phyloP scores from a whole-genome alignment of 495 filamentous ascomycete genomes.

The Penicillium simplicissimum region DNA sequence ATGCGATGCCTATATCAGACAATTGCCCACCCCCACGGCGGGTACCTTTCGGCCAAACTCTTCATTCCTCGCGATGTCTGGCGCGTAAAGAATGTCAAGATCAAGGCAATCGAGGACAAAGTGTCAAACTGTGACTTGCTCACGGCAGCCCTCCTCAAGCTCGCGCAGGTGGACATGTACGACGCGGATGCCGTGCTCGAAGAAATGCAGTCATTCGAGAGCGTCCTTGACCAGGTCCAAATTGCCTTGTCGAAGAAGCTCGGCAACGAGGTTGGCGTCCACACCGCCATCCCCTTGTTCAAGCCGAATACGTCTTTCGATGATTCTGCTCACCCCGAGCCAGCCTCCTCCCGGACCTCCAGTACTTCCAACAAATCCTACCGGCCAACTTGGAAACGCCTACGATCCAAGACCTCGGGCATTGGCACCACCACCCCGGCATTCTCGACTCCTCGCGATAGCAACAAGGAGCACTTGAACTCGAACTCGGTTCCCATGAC shows the following conservation, averaged over 20 bases:
- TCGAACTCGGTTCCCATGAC: slow-evolving; percentile 86
- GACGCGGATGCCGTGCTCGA: slow-evolving; percentile 90
- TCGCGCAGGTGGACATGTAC: slow-evolving; percentile 78
- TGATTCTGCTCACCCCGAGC: slow-evolving; percentile 41
- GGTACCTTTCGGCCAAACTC: slow-evolving; percentile 85
- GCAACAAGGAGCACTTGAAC: slow-evolving; percentile 57
- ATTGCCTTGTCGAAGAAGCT: slow-evolving; percentile 74
- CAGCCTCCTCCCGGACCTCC: slow-evolving; percentile 50
- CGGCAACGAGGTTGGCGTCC: slow-evolving; percentile 85
- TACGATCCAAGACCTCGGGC: slow-evolving; percentile 82
- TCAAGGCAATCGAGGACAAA: slow-evolving; percentile 90
- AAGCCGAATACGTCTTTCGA: slow-evolving; percentile 56
- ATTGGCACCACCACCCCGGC: slow-evolving; percentile 45
- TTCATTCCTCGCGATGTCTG: slow-evolving; percentile 93
- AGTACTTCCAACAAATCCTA: slow-evolving; percentile 67
- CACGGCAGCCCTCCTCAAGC: slow-evolving; percentile 83
- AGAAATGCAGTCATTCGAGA: slow-evolving; percentile 93
- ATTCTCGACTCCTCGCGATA: slow-evolving; percentile 44
- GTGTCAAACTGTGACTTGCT: slow-evolving; percentile 89
- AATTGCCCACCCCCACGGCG: slow-evolving; percentile 84
- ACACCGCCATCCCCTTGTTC: slow-evolving; percentile 65
- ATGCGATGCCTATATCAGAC: slow-evolving; percentile 94
- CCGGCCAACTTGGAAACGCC: slow-evolving; percentile 73
- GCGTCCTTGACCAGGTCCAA: slow-evolving; percentile 83
- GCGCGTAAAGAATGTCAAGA: slow-evolving; percentile 89